Evolutionary conservation across 2,329 filamentous ascomycete species (phyloP).

Genomic region (Ophiosphaerella narmari): DNA sequence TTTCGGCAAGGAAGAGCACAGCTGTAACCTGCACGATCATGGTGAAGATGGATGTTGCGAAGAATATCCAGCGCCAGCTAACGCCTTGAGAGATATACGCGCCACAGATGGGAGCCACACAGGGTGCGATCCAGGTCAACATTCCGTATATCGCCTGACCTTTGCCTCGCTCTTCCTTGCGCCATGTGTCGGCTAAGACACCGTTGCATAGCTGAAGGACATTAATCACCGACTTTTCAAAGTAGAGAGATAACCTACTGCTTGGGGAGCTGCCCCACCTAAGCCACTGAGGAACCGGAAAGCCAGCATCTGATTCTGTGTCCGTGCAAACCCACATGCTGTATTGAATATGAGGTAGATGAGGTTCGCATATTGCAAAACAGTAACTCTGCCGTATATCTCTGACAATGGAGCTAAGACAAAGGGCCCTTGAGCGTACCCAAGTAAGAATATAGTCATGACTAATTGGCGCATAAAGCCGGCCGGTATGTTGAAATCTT

Average conservation of each 20-base stretch:
- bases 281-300: conserved; percentile 43
- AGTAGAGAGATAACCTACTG: conserved; percentile 22
- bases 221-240: conserved; percentile 3
- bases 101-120: conserved; percentile 54
- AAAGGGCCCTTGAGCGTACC: conserved; percentile 45
- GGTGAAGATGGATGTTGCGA: conserved; percentile 65
- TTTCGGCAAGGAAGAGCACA: conserved; percentile 61
- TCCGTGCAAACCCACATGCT: conserved; percentile 40
- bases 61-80: conserved; percentile 74
- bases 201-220: conserved; percentile 37
- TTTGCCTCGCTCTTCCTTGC: conserved; percentile 64
- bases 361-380: conserved; percentile 41
- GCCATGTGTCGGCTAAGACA: conserved; percentile 59
- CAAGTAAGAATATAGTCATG: conserved; percentile 45
- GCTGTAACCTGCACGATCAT: conserved; percentile 64
- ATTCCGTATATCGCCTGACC: conserved; percentile 66
- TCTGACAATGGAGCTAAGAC: conserved; percentile 43
- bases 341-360: conserved; percentile 43
- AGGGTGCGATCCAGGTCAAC: conserved; percentile 66
- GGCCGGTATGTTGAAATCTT: conserved; percentile 39
- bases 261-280: conserved; percentile 40
- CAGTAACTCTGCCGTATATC: conserved; percentile 40
- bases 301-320: conserved; percentile 35
- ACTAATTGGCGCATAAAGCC: conserved; percentile 37
- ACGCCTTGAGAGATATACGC: conserved; percentile 29